Percentiles rank a stretch among this genome's conserved stretches.
Conservation (phyloP, 176 grass and related monocot species). For the Oropetium thomaeum region DNA sequence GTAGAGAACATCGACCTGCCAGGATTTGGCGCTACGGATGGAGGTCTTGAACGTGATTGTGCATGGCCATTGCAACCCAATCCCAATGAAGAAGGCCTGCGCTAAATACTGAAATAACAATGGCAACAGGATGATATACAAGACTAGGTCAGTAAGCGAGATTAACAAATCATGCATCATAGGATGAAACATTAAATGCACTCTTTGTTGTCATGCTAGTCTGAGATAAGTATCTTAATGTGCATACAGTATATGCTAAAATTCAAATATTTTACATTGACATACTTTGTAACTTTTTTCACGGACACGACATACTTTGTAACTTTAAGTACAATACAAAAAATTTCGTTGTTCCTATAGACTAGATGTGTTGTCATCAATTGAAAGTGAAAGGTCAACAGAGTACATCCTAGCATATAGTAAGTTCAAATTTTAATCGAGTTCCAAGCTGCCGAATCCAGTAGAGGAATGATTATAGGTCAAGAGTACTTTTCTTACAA, state of each 20-base stretch:
- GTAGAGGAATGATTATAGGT: not conserved
- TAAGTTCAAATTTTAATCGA: no score
- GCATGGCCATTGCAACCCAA: not conserved
- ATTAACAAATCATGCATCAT: not conserved
- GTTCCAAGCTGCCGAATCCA: not conserved
- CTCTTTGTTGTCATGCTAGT: not conserved
- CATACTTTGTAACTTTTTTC: not conserved
- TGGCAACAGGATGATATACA: not conserved
- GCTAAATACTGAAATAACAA: constrained; percentile 3
- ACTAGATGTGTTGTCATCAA: no score
- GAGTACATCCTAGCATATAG: no score
- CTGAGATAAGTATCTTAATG: not conserved
- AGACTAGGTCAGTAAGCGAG: no score
- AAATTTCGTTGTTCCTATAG: no score
- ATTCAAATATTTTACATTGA: not conserved
- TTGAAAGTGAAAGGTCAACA: no score
- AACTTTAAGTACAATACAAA: no score
- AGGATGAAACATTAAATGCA: not conserved
- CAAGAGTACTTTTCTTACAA: no score
- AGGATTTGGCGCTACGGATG: not conserved
- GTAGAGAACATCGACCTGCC: not conserved
- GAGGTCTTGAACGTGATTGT: constrained; percentile 9
- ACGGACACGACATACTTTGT: no score
- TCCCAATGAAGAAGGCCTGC: not conserved
- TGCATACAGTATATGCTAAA: not conserved